A percentile compares a stretch with the other conserved stretches of the same genome.
Conservation (phyloP, 1,139 yeast species). For the Martiniozyma asiatica region DNA sequence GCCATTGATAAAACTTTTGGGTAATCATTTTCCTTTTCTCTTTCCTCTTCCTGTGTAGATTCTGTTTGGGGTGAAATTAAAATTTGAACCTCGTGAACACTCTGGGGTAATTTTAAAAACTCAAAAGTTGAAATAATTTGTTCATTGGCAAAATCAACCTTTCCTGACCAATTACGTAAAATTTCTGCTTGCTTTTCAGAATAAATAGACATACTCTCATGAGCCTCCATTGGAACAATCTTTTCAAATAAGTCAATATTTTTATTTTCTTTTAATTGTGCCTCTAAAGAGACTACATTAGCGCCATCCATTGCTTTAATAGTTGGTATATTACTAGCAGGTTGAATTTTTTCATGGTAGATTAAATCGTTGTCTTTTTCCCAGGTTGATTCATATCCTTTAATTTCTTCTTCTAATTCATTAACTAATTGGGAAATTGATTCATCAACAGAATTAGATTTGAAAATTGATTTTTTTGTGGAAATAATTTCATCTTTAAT, state of each 20-base stretch:
- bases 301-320: constrained; percentile 70
- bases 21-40: constrained; percentile 15
- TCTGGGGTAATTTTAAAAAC: constrained; percentile 62
- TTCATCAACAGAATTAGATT: constrained; percentile 1
- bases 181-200: constrained; percentile 82
- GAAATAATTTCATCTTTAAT: constrained; percentile 31
- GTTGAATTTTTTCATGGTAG: constrained; percentile 68
- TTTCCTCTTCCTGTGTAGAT: constrained; percentile 15
- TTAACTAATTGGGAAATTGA: constrained; percentile 3
- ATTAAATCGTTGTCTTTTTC: constrained; percentile 83
- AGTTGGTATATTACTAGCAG: constrained; percentile 41
- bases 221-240: constrained; percentile 77
- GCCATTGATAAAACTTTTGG: constrained; percentile 20
- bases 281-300: constrained; percentile 51
- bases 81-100: constrained; percentile 44
- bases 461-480: not conserved
- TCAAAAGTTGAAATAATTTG: constrained; percentile 71
- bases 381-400: constrained; percentile 34
- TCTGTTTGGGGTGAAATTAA: constrained; percentile 15
- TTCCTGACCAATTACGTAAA: constrained; percentile 63
- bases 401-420: constrained; percentile 9
- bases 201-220: constrained; percentile 75
- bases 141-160: constrained; percentile 67
- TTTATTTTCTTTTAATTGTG: constrained; percentile 34
- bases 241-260: constrained; percentile 54